A percentile compares a stretch with the other conserved stretches of the same genome.
Conservation (phyloP, 345 rosid species). For the Abelmoschus esculentus region DNA sequence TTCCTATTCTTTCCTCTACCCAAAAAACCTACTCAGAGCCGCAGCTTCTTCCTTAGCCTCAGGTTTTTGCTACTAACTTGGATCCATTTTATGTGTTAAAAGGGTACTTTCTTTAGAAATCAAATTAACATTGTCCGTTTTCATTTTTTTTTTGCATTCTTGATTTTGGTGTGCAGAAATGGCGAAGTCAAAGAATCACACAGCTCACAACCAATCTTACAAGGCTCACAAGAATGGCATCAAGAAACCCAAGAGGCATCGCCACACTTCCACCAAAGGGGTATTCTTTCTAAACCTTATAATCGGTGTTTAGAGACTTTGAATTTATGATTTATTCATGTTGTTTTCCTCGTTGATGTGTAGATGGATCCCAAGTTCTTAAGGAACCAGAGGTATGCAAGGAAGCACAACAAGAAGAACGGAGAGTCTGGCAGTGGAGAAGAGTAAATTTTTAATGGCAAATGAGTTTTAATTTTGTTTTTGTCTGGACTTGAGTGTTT, state of each 20-base stretch:
- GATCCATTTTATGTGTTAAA: background rate
- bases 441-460: constrained; percentile 16
- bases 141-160: background rate
- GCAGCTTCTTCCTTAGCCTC: background rate
- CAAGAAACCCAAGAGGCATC: constrained; percentile 92
- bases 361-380: constrained; percentile 98
- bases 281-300: constrained; percentile 20
- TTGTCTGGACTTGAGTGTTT: background rate
- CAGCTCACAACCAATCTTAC: constrained; percentile 95
- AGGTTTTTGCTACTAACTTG: background rate
- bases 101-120: background rate
- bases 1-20: background rate
- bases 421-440: constrained; percentile 34
- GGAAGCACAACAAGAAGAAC: constrained; percentile 75
- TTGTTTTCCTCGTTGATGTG: background rate
- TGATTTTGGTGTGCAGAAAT: constrained; percentile 33
- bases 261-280: constrained; percentile 91
- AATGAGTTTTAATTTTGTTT: background rate
- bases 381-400: constrained; percentile 98
- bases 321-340: background rate
- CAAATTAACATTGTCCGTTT: background rate
- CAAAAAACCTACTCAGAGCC: constrained; percentile 3
- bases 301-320: background rate
- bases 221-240: constrained; percentile 98
- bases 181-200: constrained; percentile 99